A percentile compares a stretch with the other conserved stretches of the same genome.
These are phyloP conservation scores for Tolypocladium tropicale DNA, from an alignment of 2,329 filamentous ascomycete genomes.

Conservation along the genomic window DNA sequence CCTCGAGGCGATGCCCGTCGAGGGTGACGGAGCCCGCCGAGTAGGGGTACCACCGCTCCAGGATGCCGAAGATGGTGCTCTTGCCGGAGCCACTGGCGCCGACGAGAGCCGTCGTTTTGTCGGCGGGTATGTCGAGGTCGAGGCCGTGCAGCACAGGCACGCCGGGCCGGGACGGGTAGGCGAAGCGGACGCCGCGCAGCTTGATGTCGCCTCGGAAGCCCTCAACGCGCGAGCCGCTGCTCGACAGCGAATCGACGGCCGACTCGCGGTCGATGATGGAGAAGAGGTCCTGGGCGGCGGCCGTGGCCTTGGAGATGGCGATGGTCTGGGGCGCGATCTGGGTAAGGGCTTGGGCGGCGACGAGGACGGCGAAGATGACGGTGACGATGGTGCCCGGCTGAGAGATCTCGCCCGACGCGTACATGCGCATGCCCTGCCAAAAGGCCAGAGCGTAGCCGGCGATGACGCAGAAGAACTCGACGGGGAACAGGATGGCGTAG, in stretches of 20 bases:
- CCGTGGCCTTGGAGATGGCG: slow-evolving; percentile 33
- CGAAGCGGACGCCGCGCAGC: slow-evolving; percentile 37
- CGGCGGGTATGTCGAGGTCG: slow-evolving; percentile 30
- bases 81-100: slow-evolving; percentile 50
- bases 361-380: slow-evolving; percentile 36
- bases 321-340: slow-evolving; percentile 36
- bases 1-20: slow-evolving; percentile 29
- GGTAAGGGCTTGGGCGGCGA: slow-evolving; percentile 34
- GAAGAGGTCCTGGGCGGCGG: slow-evolving; percentile 36
- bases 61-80: slow-evolving; percentile 44
- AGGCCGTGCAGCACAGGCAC: slow-evolving; percentile 33
- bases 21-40: slow-evolving; percentile 32
- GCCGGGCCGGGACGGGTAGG: slow-evolving; percentile 46
- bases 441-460: slow-evolving; percentile 37
- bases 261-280: slow-evolving; percentile 34
- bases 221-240: slow-evolving; percentile 18
- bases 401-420: slow-evolving; percentile 30
- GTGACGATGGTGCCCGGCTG: slow-evolving; percentile 36
- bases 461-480: slow-evolving; percentile 37
- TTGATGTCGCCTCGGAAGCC: slow-evolving; percentile 33
- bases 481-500: slow-evolving; percentile 31
- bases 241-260: slow-evolving; percentile 30
- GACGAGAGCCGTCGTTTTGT: slow-evolving; percentile 43
- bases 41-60: slow-evolving; percentile 51
- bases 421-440: slow-evolving; percentile 41